Evolutionary conservation across 2,329 filamentous ascomycete genomes (phyloP).

Genomic region (Bipolaris victoriae): DNA sequence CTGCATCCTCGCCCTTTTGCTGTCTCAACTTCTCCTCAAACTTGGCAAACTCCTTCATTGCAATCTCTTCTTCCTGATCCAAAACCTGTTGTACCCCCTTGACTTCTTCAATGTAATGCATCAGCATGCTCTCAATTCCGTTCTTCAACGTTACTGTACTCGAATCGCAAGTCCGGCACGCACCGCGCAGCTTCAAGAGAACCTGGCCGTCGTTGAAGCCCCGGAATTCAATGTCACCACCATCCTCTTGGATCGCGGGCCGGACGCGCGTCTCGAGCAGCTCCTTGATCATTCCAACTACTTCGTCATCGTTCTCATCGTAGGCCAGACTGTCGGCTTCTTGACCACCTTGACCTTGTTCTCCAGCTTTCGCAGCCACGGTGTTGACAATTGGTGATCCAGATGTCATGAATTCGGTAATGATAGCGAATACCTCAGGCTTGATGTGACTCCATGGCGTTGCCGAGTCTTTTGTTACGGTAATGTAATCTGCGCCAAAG

Average conservation of each 20-base stretch:
- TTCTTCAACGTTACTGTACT: slow-evolving; percentile 97
- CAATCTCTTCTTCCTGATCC: slow-evolving; percentile 89
- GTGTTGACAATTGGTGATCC: slow-evolving; percentile 82
- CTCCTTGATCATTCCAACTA: slow-evolving; percentile 98
- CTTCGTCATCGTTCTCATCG: slow-evolving; percentile 89
- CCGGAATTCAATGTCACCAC: slow-evolving; percentile 93
- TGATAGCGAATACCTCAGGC: slow-evolving; percentile 92
- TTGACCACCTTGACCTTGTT: slow-evolving; percentile 57
- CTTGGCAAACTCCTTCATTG: slow-evolving; percentile 85
- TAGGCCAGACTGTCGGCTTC: slow-evolving; percentile 77
- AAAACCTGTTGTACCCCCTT: slow-evolving; percentile 89
- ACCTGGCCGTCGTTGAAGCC: slow-evolving; percentile 88
- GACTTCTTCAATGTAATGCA: slow-evolving; percentile 92
- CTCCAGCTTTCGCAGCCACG: slow-evolving; percentile 63
- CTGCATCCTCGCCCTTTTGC: slow-evolving; percentile 62
- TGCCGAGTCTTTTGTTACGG: slow-evolving; percentile 86
- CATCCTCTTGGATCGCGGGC: slow-evolving; percentile 95
- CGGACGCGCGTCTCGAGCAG: slow-evolving; percentile 92
- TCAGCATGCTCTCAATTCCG: slow-evolving; percentile 97
- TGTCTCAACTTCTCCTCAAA: slow-evolving; percentile 84
- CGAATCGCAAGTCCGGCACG: slow-evolving; percentile 94
- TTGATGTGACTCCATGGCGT: slow-evolving; percentile 94
- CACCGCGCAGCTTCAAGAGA: slow-evolving; percentile 84
- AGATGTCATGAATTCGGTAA: slow-evolving; percentile 87
- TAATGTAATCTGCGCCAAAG: slow-evolving; percentile 95